Percentiles rank a stretch among this genome's conserved stretches.
Evolutionary conservation across 2,329 filamentous ascomycete species (phyloP).

Genomic region (Coniochaeta sp.): DNA sequence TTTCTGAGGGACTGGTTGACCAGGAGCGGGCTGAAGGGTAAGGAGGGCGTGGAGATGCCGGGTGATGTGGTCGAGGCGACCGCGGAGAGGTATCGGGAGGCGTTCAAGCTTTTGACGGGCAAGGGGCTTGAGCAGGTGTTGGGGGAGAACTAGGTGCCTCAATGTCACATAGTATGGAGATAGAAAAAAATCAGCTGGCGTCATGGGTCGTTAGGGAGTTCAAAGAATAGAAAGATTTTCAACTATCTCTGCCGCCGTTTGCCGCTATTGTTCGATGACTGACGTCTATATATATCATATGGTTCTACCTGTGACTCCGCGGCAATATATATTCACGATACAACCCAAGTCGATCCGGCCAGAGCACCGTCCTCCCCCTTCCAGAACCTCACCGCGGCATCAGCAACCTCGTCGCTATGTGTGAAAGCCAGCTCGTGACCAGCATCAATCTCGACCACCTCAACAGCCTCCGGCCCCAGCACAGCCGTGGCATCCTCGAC

Average conservation of each 20-base stretch:
- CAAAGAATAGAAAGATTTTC: no score
- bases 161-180: no score
- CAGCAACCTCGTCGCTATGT: constrained; percentile 48
- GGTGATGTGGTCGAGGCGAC: constrained; percentile 64
- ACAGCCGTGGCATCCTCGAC: constrained; percentile 50
- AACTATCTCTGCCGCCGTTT: no score
- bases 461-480: constrained; percentile 49
- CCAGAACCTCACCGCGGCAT: constrained; percentile 27
- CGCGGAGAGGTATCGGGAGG: constrained; percentile 65
- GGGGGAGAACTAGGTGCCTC: background rate
- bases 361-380: background rate
- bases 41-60: constrained; percentile 64
- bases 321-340: background rate
- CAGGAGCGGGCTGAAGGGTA: constrained; percentile 63
- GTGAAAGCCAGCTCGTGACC: constrained; percentile 66
- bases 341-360: background rate
- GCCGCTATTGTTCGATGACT: no score
- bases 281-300: no score
- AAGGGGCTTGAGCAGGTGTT: constrained; percentile 31
- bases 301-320: no score
- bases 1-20: constrained; percentile 77
- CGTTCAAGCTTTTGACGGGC: constrained; percentile 62
- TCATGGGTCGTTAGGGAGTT: no score
- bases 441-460: constrained; percentile 48
- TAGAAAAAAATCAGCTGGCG: no score